These are phyloP conservation scores for Gynochthodes officinalis DNA, from an alignment of 257 asterid species.

Conservation along the genomic window DNA sequence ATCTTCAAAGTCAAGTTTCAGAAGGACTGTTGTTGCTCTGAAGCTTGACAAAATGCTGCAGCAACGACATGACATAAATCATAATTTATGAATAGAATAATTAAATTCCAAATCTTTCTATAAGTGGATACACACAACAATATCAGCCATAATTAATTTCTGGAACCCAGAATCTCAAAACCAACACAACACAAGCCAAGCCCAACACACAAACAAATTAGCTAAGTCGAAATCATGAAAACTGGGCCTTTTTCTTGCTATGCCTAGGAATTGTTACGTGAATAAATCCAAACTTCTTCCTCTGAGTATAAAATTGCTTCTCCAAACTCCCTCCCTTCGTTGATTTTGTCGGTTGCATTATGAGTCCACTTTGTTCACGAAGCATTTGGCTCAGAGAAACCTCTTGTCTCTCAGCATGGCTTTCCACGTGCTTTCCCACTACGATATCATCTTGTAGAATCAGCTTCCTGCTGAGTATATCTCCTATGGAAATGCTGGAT, in stretches of 20 bases:
- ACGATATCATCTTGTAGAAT: constrained; percentile 46
- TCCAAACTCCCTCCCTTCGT: constrained; percentile 40
- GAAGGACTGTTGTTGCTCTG: too few relatives aligned
- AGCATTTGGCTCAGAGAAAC: constrained; percentile 86
- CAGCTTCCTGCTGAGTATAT: constrained; percentile 50
- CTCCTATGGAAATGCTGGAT: constrained; percentile 60
- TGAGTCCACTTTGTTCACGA: constrained; percentile 62
- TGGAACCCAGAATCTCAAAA: constrained; percentile 3
- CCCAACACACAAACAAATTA: constrained; percentile 15
- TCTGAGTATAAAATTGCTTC: constrained; percentile 53
- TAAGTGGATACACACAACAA: constrained; percentile 10
- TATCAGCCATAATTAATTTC: neutral
- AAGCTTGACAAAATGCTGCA: too few relatives aligned
- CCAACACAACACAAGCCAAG: constrained; percentile 12
- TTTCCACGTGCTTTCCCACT: constrained; percentile 44
- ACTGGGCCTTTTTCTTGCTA: constrained; percentile 60
- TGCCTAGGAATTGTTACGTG: constrained; percentile 66
- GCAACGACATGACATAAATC: too few relatives aligned
- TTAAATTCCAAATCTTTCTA: neutral
- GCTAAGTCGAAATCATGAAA: constrained; percentile 15
- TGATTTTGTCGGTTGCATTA: constrained; percentile 42
- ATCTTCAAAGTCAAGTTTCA: too few relatives aligned
- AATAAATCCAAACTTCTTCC: constrained; percentile 91
- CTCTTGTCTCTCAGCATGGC: constrained; percentile 42
- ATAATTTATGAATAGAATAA: neutral